Conservation (phyloP, 106 monocot species). For the Amphibolis antarctica region DNA sequence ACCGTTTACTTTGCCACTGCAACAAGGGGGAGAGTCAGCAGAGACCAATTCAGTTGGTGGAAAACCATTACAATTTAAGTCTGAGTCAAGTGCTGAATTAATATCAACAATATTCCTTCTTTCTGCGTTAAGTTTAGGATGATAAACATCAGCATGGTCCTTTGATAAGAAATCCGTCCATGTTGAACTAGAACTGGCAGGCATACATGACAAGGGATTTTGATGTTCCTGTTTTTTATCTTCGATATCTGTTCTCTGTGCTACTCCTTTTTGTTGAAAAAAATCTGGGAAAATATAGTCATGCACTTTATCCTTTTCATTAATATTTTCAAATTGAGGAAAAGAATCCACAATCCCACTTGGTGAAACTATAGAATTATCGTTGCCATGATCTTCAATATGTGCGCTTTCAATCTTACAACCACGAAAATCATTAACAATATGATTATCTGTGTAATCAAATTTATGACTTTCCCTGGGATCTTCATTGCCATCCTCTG, state of each 20-base stretch:
- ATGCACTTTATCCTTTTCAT: background rate
- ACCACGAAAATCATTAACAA: background rate
- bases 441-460: background rate
- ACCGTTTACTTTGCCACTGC: constrained; percentile 5
- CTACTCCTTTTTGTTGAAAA: background rate
- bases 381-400: background rate
- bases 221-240: background rate
- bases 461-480: background rate
- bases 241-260: background rate
- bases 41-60: constrained; percentile 5
- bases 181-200: background rate
- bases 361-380: background rate
- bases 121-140: constrained; percentile 8
- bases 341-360: background rate
- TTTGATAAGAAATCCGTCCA: background rate
- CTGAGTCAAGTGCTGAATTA: constrained; percentile 6
- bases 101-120: background rate
- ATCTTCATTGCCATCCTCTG: background rate
- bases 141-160: background rate
- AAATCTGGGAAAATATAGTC: background rate
- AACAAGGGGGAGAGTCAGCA: constrained; percentile 15
- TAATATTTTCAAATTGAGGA: background rate
- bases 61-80: background rate
- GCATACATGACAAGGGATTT: background rate
- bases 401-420: background rate